Evolutionary conservation across 306 rosid species (phyloP).

Genomic region (Mimosa bimucronata): DNA sequence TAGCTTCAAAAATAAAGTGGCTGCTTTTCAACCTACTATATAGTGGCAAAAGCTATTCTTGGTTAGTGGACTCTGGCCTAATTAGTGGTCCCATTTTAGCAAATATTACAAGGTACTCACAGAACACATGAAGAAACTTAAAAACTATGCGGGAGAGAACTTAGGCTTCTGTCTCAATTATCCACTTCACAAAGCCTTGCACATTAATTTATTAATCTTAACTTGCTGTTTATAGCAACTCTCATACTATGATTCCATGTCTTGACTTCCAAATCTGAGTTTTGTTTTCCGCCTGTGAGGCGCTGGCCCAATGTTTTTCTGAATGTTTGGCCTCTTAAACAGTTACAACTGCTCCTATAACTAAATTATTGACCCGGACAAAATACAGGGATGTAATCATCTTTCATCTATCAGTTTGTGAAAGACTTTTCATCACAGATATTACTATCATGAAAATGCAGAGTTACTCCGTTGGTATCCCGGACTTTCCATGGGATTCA

Average conservation of each 20-base stretch:
- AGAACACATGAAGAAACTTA: neutral
- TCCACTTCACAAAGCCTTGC: neutral
- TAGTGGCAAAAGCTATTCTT: slow-evolving; percentile 1
- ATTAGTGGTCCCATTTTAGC: neutral
- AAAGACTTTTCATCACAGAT: too few relatives aligned
- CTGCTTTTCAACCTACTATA: neutral
- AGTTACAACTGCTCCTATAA: too few relatives aligned
- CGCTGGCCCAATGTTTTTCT: slow-evolving; percentile 20
- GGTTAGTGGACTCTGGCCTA: neutral
- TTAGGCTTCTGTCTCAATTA: neutral
- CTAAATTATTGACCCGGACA: too few relatives aligned
- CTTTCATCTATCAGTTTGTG: too few relatives aligned
- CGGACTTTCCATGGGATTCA: neutral
- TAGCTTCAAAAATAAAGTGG: too few relatives aligned
- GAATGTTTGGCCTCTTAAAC: too few relatives aligned
- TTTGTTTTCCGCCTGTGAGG: neutral
- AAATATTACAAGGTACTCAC: neutral
- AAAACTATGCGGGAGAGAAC: neutral
- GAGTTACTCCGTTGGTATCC: too few relatives aligned
- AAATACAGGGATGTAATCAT: too few relatives aligned
- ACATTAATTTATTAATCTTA: neutral
- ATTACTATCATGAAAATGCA: too few relatives aligned
- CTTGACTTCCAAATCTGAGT: neutral
- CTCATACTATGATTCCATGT: neutral
- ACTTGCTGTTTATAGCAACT: neutral